Conservation (phyloP, 768 basidiomycete genomes). For the Xerocomus potaroensis region DNA sequence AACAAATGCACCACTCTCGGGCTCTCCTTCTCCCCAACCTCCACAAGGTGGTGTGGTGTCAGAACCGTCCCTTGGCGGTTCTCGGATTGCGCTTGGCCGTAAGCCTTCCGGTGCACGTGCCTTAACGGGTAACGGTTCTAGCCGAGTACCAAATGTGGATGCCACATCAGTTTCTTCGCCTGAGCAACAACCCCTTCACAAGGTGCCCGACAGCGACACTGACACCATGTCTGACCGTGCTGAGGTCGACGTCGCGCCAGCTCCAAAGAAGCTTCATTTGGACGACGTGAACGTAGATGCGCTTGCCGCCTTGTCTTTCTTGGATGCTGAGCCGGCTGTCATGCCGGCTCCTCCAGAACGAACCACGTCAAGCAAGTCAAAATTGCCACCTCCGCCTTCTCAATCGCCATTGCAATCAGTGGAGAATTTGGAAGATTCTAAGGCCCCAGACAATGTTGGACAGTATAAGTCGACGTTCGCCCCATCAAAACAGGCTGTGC, state of each 20-base stretch:
- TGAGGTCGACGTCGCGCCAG: slow-evolving; percentile 3
- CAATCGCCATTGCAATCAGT: slow-evolving; percentile 33
- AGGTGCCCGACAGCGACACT: slow-evolving; percentile 23
- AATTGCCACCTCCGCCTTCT: slow-evolving; percentile 25
- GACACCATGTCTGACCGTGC: slow-evolving; percentile 33
- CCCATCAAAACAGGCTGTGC: slow-evolving; percentile 74
- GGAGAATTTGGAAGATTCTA: slow-evolving; percentile 22
- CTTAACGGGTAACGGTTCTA: slow-evolving; percentile 29
- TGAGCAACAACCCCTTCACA: slow-evolving; percentile 28
- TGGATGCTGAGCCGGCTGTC: slow-evolving; percentile 41
- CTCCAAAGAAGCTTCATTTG: slow-evolving; percentile 18
- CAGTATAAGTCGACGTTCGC: slow-evolving; percentile 86
- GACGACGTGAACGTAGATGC: slow-evolving; percentile 65
- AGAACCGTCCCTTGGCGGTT: slow-evolving; percentile 36
- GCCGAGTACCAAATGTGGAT: slow-evolving; percentile 37
- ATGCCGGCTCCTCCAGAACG: slow-evolving; percentile 19
- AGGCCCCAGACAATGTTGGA: slow-evolving; percentile 25
- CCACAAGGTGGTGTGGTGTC: slow-evolving; percentile 24
- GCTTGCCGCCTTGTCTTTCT: slow-evolving; percentile 73
- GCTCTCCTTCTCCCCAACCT: slow-evolving; percentile 17
- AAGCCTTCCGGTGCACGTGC: slow-evolving; percentile 86
- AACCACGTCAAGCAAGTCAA: slow-evolving; percentile 2
- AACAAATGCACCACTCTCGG: slow-evolving; percentile 20
- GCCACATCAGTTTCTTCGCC: slow-evolving; percentile 37
- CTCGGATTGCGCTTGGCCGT: slow-evolving; percentile 44